Conservation (phyloP, 2,329 filamentous ascomycete genomes). For the Phyllosticta citrichinensis region DNA sequence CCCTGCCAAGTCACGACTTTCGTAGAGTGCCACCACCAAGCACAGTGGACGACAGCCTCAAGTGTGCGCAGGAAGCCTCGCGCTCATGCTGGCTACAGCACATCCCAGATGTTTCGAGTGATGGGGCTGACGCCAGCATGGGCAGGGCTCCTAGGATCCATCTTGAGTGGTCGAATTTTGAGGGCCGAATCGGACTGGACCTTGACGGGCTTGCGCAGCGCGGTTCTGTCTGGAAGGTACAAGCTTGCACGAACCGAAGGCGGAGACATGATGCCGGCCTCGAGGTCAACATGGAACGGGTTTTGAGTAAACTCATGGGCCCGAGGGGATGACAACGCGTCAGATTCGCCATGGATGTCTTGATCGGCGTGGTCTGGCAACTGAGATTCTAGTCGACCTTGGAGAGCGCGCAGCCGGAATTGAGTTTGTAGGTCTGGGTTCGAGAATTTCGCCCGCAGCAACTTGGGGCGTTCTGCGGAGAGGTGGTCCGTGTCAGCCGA, state of each 20-base stretch:
- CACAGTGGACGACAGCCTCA: neutral
- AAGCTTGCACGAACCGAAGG: conserved; percentile 19
- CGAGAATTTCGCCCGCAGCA: conserved; percentile 25
- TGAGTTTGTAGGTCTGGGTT: conserved; percentile 31
- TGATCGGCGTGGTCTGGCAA: conserved; percentile 18
- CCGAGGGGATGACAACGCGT: conserved; percentile 59
- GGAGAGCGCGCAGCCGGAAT: conserved; percentile 27
- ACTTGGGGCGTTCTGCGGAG: neutral
- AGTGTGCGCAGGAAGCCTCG: neutral
- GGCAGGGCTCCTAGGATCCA: conserved; percentile 64
- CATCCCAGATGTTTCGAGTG: conserved; percentile 66
- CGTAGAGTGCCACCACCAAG: neutral
- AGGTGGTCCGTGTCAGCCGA: conserved; percentile 15
- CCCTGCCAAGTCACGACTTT: neutral
- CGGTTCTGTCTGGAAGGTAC: conserved; percentile 20
- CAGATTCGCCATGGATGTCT: conserved; percentile 26
- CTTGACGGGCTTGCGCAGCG: conserved; percentile 16
- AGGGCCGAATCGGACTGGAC: conserved; percentile 37
- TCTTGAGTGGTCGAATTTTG: neutral
- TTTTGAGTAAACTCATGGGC: conserved; percentile 60
- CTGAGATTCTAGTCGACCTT: conserved; percentile 29
- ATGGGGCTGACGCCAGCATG: conserved; percentile 67
- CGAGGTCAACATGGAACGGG: conserved; percentile 27
- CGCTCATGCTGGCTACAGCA: conserved; percentile 40
- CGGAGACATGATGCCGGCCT: conserved; percentile 17